Evolutionary conservation across 768 basidiomycete genomes (phyloP), one percentile per base, ranked within the genome.

Genomic region (Termitomyces sp.): DNA sequence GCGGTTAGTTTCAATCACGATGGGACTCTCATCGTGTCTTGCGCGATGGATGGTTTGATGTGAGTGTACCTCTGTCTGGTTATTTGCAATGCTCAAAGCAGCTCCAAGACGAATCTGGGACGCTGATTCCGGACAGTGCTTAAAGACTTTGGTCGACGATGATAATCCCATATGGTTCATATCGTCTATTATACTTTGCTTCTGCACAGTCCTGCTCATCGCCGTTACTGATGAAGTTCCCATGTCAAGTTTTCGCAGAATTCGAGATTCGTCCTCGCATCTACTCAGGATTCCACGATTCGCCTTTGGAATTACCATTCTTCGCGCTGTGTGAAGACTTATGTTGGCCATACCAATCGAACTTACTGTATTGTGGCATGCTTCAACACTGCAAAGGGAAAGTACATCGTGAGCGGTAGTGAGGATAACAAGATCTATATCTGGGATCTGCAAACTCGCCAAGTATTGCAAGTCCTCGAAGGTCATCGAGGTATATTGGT

Each of bases 21-120:
- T 61, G 97, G 97, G 6, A 95, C 92, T 8, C 84, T 98, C 61
- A 88, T 99, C 27, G 89, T 93, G 2, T 96, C 94, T 17, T 92
- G 91, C 63, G 91, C 94, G 11, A 96, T 94, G 88, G 97, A 99
- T 70, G 97, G 96, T 5, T 72, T 98, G 42, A 96, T 98, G 97
- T 98, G 61, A 70, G 89, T 73, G 8, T 71, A 88, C 73, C 8
- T 42, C 34, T 40, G 58, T 41, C 52, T 53, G 42, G 34, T 43
- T 47, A 46, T 40, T 39, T 21, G 21, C 40, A 64, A 49, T 27
- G 54, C 34, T 60, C 39, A 25, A 14, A n/a, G 9, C 66, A 35
- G 11, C 8, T 55, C 5, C 1, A 37, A 99, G 96, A 67, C 95
- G 97, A 56, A 84, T 98, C 57, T 99, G 97, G 97, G 96, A 99